phyloP scores from a whole-genome alignment of 1,284 basidiomycete genomes.

The Puccinia triticina region DNA sequence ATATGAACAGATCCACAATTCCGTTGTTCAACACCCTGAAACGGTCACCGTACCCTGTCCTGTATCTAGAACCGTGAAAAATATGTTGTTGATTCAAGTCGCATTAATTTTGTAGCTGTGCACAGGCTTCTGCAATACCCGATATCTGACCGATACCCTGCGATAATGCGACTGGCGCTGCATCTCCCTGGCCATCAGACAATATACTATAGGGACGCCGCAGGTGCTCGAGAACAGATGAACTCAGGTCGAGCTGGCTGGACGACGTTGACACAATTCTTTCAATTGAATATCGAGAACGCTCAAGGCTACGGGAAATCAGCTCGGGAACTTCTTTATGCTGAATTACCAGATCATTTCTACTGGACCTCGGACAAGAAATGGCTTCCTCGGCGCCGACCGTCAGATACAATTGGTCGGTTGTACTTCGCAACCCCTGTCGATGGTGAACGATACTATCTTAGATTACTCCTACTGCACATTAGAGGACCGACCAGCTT shows the following conservation, averaged over 20 bases:
- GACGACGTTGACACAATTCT: constrained; percentile 9
- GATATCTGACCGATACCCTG: constrained; percentile 56
- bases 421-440: constrained; percentile 61
- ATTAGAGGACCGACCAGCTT: constrained; percentile 61
- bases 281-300: neutral
- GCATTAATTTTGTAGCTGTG: constrained; percentile 55
- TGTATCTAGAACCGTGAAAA: neutral
- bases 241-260: neutral
- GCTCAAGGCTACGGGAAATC: neutral
- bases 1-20: neutral
- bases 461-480: constrained; percentile 61
- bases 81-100: neutral
- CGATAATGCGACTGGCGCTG: neutral
- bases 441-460: constrained; percentile 62
- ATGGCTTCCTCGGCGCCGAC: constrained; percentile 55
- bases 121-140: constrained; percentile 61
- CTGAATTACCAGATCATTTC: constrained; percentile 14
- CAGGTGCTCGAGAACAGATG: neutral
- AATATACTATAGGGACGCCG: neutral
- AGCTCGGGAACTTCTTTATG: neutral
- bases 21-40: neutral
- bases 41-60: constrained; percentile 3
- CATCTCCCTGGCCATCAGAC: neutral
- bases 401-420: constrained; percentile 60
- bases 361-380: neutral